A percentile compares a stretch with the other conserved stretches of the same genome.
phyloP scores from a whole-genome alignment of 805 yeast species.

The Yamadazyma laniorum region DNA sequence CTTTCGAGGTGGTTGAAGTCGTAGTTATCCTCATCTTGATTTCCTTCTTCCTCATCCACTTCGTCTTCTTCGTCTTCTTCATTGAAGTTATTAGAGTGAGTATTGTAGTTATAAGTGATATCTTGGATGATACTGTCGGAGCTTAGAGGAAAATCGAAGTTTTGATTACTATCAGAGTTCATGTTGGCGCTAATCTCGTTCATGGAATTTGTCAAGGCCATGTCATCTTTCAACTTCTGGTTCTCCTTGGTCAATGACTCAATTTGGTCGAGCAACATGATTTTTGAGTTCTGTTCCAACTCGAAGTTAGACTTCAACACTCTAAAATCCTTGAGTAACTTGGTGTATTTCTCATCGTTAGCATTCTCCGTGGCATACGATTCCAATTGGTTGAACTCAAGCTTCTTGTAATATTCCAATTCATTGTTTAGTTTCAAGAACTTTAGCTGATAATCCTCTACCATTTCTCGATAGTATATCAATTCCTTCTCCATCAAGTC shows the following conservation, averaged over 20 bases:
- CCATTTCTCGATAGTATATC: constrained; percentile 29
- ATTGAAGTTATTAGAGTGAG: constrained; percentile 25
- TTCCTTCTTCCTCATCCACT: constrained; percentile 4
- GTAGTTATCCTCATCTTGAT: constrained; percentile 7
- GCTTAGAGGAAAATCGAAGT: constrained; percentile 2
- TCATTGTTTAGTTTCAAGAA: constrained; percentile 21
- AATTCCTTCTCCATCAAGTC: constrained; percentile 31
- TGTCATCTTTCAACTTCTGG: constrained; percentile 10
- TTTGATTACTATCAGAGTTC: constrained; percentile 2
- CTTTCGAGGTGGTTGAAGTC: constrained; percentile 4
- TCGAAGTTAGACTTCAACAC: constrained; percentile 51
- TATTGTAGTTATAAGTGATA: constrained; percentile 14
- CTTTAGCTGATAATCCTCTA: constrained; percentile 31
- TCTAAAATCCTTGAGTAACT: constrained; percentile 33
- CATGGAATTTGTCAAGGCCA: not conserved
- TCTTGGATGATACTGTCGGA: constrained; percentile 10
- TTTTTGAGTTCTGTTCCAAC: constrained; percentile 51
- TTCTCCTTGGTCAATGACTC: constrained; percentile 46
- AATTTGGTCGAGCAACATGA: constrained; percentile 52
- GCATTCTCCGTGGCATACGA: constrained; percentile 4
- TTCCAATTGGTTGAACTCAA: constrained; percentile 12
- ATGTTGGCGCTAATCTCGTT: constrained; percentile 5
- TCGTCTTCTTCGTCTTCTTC: constrained; percentile 18
- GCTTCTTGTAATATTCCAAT: constrained; percentile 15
- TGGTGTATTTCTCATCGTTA: constrained; percentile 19